Conservation (phyloP, 495 filamentous ascomycete genomes). For the Penicillium pulvis region DNA sequence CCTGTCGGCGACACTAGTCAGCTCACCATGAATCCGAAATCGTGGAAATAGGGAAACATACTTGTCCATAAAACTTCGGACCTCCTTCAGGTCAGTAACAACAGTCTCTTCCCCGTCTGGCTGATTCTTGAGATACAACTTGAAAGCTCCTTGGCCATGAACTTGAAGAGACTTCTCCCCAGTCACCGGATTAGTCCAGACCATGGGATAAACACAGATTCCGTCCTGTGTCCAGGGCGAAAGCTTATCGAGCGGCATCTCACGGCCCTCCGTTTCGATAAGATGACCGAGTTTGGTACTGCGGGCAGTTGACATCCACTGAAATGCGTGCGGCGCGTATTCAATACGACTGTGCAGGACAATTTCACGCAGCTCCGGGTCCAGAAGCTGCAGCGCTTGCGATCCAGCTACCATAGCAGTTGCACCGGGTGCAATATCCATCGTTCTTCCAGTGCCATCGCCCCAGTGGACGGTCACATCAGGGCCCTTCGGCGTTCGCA, state of each 20-base stretch:
- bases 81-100: neutral
- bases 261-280: constrained; percentile 28
- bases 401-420: neutral
- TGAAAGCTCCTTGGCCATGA: constrained; percentile 40
- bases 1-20: neutral
- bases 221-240: constrained; percentile 25
- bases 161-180: constrained; percentile 42
- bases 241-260: constrained; percentile 30
- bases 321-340: constrained; percentile 34
- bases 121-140: constrained; percentile 35
- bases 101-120: neutral
- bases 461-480: constrained; percentile 34
- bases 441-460: constrained; percentile 31
- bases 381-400: neutral
- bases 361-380: constrained; percentile 14
- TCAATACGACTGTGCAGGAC: constrained; percentile 32
- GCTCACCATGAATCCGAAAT: neutral
- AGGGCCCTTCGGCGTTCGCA: constrained; percentile 32
- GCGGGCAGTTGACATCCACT: constrained; percentile 35
- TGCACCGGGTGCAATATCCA: constrained; percentile 1
- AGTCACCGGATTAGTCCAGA: constrained; percentile 36
- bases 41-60: neutral
- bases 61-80: neutral
- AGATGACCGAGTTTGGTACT: constrained; percentile 30
- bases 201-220: constrained; percentile 33